These are phyloP conservation scores for Aspergillus biplanus DNA, from an alignment of 495 filamentous ascomycete species.

Conservation along the genomic window DNA sequence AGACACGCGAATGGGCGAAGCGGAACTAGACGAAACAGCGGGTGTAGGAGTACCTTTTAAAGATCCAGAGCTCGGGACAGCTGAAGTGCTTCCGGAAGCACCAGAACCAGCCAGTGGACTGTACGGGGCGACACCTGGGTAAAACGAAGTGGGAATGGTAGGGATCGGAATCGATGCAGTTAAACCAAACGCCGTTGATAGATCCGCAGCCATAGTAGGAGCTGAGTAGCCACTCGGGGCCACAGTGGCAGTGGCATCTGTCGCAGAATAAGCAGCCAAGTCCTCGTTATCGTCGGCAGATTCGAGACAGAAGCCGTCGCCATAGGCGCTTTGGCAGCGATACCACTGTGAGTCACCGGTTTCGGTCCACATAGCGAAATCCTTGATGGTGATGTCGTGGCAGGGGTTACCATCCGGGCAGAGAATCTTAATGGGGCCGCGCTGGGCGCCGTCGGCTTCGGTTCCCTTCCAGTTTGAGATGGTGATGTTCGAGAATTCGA, in stretches of 20 bases:
- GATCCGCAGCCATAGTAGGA: conserved; percentile 51
- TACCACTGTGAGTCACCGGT: conserved; percentile 47
- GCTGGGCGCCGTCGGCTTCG: conserved; percentile 48
- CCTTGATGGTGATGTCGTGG: conserved; percentile 53
- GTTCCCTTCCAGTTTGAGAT: conserved; percentile 63
- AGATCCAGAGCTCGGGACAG: too few species aligned
- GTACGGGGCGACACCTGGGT: conserved; percentile 49
- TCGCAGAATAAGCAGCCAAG: conserved; percentile 33
- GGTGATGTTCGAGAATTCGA: conserved; percentile 54
- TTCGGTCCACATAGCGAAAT: conserved; percentile 66
- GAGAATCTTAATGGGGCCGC: conserved; percentile 55
- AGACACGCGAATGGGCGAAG: too few species aligned
- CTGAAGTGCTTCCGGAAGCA: too few species aligned
- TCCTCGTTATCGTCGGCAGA: conserved; percentile 22
- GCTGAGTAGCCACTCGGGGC: conserved; percentile 52
- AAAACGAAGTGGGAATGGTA: conserved; percentile 57
- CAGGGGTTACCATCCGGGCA: conserved; percentile 54
- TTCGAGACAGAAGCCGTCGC: conserved; percentile 50
- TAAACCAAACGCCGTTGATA: conserved; percentile 47
- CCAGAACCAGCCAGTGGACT: conserved; percentile 25
- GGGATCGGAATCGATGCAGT: conserved; percentile 56
- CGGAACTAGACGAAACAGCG: too few species aligned
- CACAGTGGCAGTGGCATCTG: conserved; percentile 38
- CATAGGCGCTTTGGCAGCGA: conserved; percentile 54
- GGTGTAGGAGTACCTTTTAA: too few species aligned